Evolutionary conservation across 805 yeast species (phyloP).

Genomic region (Candida tibetensis): DNA sequence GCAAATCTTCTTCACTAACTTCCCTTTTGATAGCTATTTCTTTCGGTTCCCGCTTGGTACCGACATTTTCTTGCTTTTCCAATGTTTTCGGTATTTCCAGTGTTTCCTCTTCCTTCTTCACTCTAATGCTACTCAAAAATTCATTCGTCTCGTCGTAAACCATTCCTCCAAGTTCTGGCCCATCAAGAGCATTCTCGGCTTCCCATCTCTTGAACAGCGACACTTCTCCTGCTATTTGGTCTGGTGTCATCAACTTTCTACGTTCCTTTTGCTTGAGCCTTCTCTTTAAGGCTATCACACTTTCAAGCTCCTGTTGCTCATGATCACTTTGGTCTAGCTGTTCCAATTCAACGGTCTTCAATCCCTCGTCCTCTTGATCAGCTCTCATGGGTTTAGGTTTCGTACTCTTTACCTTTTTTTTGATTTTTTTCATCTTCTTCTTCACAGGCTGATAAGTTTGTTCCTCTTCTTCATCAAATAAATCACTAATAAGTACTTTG

Average conservation of each 20-base stretch:
- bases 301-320: conserved; percentile 38
- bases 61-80: conserved; percentile 22
- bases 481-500: conserved; percentile 1
- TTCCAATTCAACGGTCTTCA: conserved; percentile 31
- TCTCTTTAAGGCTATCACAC: conserved; percentile 24
- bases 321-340: conserved; percentile 23
- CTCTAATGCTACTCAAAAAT: conserved; percentile 28
- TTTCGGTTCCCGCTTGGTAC: too few relatives aligned
- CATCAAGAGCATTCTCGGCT: conserved; percentile 13
- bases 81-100: conserved; percentile 10
- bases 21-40: too few relatives aligned
- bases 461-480: conserved; percentile 11
- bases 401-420: conserved; percentile 37
- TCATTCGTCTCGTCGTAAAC: conserved; percentile 40
- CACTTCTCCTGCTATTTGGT: conserved; percentile 39
- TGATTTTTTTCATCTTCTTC: conserved; percentile 41
- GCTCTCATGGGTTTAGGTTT: conserved; percentile 28
- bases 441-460: conserved; percentile 9
- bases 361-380: conserved; percentile 24
- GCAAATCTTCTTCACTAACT: too few relatives aligned
- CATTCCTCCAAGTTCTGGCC: conserved; percentile 8
- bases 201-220: conserved; percentile 19
- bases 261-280: conserved; percentile 26
- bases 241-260: conserved; percentile 27
- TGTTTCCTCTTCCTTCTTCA: conserved; percentile 24